Base-by-base conservation (phyloP, 495 filamentous ascomycete species). In the Annulohypoxylon stygium region DNA sequence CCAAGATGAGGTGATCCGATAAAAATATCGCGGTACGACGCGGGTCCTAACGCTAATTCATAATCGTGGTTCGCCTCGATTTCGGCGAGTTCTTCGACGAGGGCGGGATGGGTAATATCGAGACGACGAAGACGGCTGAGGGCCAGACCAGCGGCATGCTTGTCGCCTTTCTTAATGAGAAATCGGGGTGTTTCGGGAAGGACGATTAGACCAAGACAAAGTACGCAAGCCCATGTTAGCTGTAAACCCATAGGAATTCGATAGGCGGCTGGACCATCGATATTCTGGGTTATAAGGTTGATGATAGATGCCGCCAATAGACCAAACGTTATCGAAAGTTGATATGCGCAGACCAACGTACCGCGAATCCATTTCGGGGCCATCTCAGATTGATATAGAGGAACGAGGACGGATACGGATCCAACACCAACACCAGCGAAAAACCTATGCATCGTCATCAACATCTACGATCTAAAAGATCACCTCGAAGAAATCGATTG, bases 331-430 rank as follows among this genome's bases (percentile, higher is more conserved):
- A 97, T 97, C 61, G 92, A 93, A 64, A 97, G 85, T 83, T 97
- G 94, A 81, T 97, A 97, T 48, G 91, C 90, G 78, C 93, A 93
- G 60, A 97, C 93, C 30, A 97, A 87, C n/a, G 93, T 91, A 77
- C 94, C 94, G 82, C 94, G 90, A 75, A 97, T 93, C 91, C 93
- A 96, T 82, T 94, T 93, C 16, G 94, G 94, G 0, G 93, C 90
- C 75, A 93, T 94, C 81, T 97, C 93, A 8, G 94, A 97, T 82
- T 96, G 93, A 83, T 97, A 97, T 16, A 93, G 85, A 41, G 91
- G 94, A 68, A 97, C 90, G 61, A 93, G 84, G 75, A 92, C 91
- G 14, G 92, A 97, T 23, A 96, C 87, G 62, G 93, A 84, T 74
- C 94, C 94, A 61, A 97, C 93, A 78, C 94, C 94, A 41, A 93